Evolutionary conservation across 1,284 basidiomycete species (phyloP).

Genomic region (Rhodotorula sp.): DNA sequence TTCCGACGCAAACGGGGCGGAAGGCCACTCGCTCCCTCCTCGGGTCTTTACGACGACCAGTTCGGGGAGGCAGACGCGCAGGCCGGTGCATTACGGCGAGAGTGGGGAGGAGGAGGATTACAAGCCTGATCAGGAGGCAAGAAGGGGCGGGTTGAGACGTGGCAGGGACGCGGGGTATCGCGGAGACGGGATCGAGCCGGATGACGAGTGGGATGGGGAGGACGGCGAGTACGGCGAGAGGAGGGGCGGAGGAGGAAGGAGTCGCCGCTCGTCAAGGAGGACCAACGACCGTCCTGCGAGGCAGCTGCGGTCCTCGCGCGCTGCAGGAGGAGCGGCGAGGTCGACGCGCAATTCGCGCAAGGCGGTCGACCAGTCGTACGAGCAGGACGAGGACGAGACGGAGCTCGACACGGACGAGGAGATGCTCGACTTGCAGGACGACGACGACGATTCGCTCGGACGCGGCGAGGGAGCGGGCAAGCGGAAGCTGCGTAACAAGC

Average conservation of each 20-base stretch:
- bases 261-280: not conserved
- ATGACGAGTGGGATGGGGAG: constrained; percentile 16
- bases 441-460: constrained; percentile 29
- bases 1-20: constrained; percentile 3
- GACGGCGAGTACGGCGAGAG: constrained; percentile 7
- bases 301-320: not conserved
- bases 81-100: constrained; percentile 26
- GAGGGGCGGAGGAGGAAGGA: not conserved
- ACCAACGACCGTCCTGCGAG: not conserved
- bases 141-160: constrained; percentile 4
- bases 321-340: not conserved
- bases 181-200: constrained; percentile 23
- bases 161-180: constrained; percentile 9
- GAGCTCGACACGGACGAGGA: constrained; percentile 28
- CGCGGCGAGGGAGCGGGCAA: constrained; percentile 29
- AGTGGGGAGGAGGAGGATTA: constrained; percentile 13
- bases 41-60: constrained; percentile 21
- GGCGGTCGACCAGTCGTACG: constrained; percentile 9
- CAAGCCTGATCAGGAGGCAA: not conserved
- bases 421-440: constrained; percentile 39
- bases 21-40: constrained; percentile 2
- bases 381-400: constrained; percentile 18
- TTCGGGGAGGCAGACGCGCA: constrained; percentile 19
- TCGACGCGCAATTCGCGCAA: constrained; percentile 9
- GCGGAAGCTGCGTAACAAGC: constrained; percentile 47